Percentiles rank a stretch among this genome's conserved stretches.
Conservation (phyloP, 495 filamentous ascomycete genomes). For the Paragyromitra xinjiangensis region DNA sequence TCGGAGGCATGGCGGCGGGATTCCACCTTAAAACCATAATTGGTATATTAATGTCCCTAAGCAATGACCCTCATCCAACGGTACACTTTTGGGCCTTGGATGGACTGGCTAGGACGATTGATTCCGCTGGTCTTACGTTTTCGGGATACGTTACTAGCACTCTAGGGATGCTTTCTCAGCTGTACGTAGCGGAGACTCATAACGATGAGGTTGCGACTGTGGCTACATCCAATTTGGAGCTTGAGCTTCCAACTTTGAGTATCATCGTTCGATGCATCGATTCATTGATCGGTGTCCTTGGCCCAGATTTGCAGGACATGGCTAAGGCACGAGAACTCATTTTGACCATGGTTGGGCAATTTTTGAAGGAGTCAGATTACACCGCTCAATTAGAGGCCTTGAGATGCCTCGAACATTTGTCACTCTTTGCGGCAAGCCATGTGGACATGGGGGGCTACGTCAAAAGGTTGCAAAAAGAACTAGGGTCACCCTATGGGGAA, state of each 20-base stretch:
- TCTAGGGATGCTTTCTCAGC: constrained; percentile 88
- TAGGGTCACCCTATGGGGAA: constrained; percentile 71
- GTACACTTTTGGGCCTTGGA: constrained; percentile 97
- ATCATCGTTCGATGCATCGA: constrained; percentile 91
- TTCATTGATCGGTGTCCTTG: constrained; percentile 92
- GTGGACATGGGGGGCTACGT: constrained; percentile 86
- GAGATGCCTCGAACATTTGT: constrained; percentile 87
- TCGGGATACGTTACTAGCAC: constrained; percentile 88
- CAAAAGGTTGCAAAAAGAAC: constrained; percentile 76
- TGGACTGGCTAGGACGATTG: constrained; percentile 83
- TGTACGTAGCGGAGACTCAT: constrained; percentile 90
- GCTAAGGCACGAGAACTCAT: constrained; percentile 91
- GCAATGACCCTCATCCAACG: constrained; percentile 93
- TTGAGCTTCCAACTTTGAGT: constrained; percentile 79
- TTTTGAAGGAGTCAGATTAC: constrained; percentile 78
- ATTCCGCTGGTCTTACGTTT: constrained; percentile 91
- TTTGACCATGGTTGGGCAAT: constrained; percentile 82
- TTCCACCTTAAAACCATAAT: constrained; percentile 96
- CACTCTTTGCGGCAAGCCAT: constrained; percentile 86
- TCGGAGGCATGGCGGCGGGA: constrained; percentile 98
- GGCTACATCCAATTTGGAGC: constrained; percentile 86
- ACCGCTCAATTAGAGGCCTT: constrained; percentile 80
- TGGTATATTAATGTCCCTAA: constrained; percentile 91
- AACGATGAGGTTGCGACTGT: constrained; percentile 80
- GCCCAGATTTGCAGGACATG: constrained; percentile 92